Evolutionary conservation across 306 rosid species (phyloP).

Genomic region (Begonia peltatifolia): DNA sequence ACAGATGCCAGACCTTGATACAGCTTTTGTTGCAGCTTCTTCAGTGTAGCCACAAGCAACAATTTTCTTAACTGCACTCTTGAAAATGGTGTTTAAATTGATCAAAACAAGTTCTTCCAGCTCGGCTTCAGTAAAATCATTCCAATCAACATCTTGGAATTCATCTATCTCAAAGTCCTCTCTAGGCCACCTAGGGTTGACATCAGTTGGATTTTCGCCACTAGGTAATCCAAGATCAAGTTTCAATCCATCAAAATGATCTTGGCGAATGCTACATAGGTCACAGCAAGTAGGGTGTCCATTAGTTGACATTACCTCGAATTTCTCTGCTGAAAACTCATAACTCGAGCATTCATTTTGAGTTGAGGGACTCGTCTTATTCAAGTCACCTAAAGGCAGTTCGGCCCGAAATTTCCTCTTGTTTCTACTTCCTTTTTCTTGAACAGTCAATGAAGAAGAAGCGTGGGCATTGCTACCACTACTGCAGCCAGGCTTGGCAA

Average conservation of each 20-base stretch:
- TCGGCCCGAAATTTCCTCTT: conserved; percentile 93
- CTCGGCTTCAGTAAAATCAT: conserved; percentile 63
- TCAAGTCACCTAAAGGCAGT: conserved; percentile 51
- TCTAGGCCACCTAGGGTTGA: conserved; percentile 30
- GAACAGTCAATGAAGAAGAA: conserved; percentile 41
- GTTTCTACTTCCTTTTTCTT: conserved; percentile 80
- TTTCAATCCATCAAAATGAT: conserved; percentile 55
- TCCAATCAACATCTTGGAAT: conserved; percentile 69
- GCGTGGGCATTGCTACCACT: conserved; percentile 23
- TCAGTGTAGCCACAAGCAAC: conserved; percentile 58
- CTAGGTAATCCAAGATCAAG: conserved; percentile 73
- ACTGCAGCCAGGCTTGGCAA: conserved; percentile 26
- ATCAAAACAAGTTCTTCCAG: conserved; percentile 67
- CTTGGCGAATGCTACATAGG: conserved; percentile 34
- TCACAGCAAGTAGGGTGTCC: conserved; percentile 38
- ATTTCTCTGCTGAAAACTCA: conserved; percentile 72
- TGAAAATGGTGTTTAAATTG: conserved; percentile 56
- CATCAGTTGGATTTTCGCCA: conserved; percentile 27
- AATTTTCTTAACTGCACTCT: conserved; percentile 59
- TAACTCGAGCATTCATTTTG: conserved; percentile 50
- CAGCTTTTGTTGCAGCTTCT: conserved; percentile 61
- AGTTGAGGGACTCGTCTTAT: conserved; percentile 31
- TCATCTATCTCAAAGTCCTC: conserved; percentile 54
- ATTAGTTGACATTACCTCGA: conserved; percentile 28
- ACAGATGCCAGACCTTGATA: conserved; percentile 72